phyloP scores from a whole-genome alignment of 2,329 filamentous ascomycete species.

The Chaetomiaceae sp. region DNA sequence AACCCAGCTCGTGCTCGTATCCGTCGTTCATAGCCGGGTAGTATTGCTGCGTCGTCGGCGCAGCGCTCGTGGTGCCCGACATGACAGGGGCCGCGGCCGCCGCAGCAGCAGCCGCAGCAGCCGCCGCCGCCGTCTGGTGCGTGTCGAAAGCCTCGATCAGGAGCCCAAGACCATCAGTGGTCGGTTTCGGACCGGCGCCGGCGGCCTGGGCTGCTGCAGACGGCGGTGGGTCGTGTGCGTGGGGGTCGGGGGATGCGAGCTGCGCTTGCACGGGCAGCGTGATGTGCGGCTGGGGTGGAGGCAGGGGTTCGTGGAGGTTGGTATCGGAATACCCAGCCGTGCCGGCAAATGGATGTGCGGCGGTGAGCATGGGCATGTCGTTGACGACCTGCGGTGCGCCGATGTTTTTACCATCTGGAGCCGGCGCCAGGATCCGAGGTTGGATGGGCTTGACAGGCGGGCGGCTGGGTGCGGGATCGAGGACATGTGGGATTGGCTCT shows the following conservation, averaged over 20 bases:
- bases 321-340: conserved; percentile 24
- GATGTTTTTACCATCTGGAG: conserved; percentile 16
- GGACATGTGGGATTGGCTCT: conserved; percentile 26
- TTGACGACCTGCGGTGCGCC: conserved; percentile 8
- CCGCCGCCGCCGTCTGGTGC: conserved; percentile 23
- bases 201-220: too few species aligned
- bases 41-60: conserved; percentile 10
- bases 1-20: conserved; percentile 28
- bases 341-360: conserved; percentile 9
- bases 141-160: conserved; percentile 36
- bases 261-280: too few species aligned
- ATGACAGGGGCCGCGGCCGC: not conserved
- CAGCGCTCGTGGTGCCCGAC: conserved; percentile 5
- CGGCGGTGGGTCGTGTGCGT: too few species aligned
- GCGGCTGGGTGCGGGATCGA: conserved; percentile 22
- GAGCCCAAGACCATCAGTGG: conserved; percentile 35
- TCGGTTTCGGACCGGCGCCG: not conserved
- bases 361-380: conserved; percentile 20
- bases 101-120: too few species aligned
- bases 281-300: conserved; percentile 19
- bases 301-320: conserved; percentile 18
- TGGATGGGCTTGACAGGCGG: conserved; percentile 16
- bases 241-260: too few species aligned
- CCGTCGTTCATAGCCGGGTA: conserved; percentile 24
- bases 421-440: conserved; percentile 6